Evolutionary conservation across 345 rosid genomes (phyloP).

Genomic region (Gossypium turneri): DNA sequence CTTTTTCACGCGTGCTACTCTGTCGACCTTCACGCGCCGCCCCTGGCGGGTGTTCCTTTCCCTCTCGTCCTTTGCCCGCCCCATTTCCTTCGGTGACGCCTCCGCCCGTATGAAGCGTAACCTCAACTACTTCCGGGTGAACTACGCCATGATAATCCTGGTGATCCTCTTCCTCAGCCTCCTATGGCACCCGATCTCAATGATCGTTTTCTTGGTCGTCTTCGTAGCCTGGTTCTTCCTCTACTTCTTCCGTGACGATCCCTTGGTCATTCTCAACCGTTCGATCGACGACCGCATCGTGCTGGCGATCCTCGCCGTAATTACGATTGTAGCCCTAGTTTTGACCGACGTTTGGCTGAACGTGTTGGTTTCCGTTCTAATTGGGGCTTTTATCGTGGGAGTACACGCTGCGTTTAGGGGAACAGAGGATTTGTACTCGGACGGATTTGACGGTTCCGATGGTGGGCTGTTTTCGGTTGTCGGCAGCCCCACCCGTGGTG

Average conservation of each 20-base stretch:
- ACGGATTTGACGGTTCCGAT: constrained; percentile 36
- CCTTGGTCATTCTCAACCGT: constrained; percentile 35
- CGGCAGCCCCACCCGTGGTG: constrained; percentile 42
- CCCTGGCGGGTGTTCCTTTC: constrained; percentile 51
- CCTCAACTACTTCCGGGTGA: constrained; percentile 57
- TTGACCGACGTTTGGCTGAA: constrained; percentile 60
- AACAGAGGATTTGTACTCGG: constrained; percentile 51
- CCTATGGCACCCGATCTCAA: constrained; percentile 64
- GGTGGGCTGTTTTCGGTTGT: constrained; percentile 50
- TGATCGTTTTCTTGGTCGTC: constrained; percentile 54
- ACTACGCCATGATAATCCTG: constrained; percentile 51
- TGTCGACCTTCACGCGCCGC: constrained; percentile 42
- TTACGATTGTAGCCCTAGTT: constrained; percentile 52
- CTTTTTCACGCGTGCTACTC: constrained; percentile 30
- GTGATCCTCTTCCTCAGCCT: constrained; percentile 57
- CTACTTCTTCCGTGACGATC: constrained; percentile 58
- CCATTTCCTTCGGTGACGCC: constrained; percentile 46
- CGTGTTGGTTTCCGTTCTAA: constrained; percentile 53
- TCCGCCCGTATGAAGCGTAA: constrained; percentile 38
- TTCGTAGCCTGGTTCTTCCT: constrained; percentile 63
- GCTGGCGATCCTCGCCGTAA: constrained; percentile 34
- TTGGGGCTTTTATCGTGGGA: constrained; percentile 37
- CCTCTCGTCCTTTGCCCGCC: constrained; percentile 36
- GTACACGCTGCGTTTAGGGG: constrained; percentile 54
- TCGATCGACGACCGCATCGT: constrained; percentile 57